Conservation (phyloP, 2,329 filamentous ascomycete genomes). For the Diaporthe caulivora region DNA sequence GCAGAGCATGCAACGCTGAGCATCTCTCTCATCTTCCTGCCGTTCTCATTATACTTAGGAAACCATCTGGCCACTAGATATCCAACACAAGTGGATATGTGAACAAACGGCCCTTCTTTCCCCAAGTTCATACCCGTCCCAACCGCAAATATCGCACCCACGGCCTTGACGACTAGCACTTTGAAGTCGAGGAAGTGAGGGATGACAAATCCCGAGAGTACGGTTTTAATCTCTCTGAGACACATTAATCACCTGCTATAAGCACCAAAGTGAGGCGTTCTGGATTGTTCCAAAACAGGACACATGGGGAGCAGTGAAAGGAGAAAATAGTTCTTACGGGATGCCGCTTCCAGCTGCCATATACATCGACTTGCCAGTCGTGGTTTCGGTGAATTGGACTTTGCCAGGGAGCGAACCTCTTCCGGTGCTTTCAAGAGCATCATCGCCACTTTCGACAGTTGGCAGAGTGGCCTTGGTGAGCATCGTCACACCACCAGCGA, state of each 20-base stretch:
- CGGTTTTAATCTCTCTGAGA: constrained; percentile 67
- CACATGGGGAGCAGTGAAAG: no score
- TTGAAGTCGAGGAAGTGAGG: constrained; percentile 67
- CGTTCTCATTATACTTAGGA: constrained; percentile 69
- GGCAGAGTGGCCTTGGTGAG: constrained; percentile 60
- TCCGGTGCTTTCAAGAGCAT: constrained; percentile 13
- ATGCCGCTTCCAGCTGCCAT: constrained; percentile 71
- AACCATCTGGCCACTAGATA: constrained; percentile 59
- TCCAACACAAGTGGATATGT: constrained; percentile 70
- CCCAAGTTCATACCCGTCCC: constrained; percentile 71
- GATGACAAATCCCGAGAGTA: constrained; percentile 71
- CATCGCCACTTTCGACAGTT: constrained; percentile 47
- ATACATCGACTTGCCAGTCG: constrained; percentile 65
- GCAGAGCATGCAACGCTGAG: constrained; percentile 68
- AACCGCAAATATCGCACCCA: constrained; percentile 70
- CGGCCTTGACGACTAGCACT: constrained; percentile 67
- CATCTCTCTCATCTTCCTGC: constrained; percentile 69
- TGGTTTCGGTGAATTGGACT: constrained; percentile 36
- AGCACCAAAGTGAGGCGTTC: no score
- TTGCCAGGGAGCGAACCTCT: background rate
- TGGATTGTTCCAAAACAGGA: no score
- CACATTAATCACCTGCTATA: no score
- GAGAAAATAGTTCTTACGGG: constrained; percentile 47
- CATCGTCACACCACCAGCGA: constrained; percentile 46
- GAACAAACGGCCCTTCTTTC: constrained; percentile 73